Evolutionary conservation across 1,139 yeast genomes (phyloP).

Genomic region (Kodamaea derodonti): DNA sequence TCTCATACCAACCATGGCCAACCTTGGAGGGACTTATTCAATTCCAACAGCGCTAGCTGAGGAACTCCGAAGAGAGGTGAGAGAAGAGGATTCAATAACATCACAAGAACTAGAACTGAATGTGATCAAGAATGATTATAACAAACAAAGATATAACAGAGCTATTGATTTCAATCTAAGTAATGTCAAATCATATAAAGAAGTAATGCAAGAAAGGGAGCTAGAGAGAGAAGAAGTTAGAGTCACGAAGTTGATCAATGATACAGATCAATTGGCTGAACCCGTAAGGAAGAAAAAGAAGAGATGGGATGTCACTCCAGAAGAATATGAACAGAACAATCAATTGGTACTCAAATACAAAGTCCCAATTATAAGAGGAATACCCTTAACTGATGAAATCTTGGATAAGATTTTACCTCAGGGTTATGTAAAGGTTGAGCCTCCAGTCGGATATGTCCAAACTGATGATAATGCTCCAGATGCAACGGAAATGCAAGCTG

Average conservation of each 20-base stretch:
- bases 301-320: conserved; percentile 37
- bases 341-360: conserved; percentile 9
- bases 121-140: conserved; percentile 17
- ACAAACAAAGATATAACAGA: conserved; percentile 21
- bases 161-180: conserved; percentile 22
- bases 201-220: conserved; percentile 34
- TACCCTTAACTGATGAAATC: conserved; percentile 46
- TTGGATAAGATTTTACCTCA: conserved; percentile 52
- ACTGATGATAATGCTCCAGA: conserved; percentile 26
- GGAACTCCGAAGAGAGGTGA: conserved; percentile 30
- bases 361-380: conserved; percentile 42
- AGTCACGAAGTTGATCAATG: conserved; percentile 15
- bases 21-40: conserved; percentile 31
- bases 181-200: conserved; percentile 25
- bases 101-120: conserved; percentile 16
- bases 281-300: conserved; percentile 15
- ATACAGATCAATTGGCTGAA: conserved; percentile 15
- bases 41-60: conserved; percentile 26
- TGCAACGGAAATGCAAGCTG: conserved; percentile 23
- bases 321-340: conserved; percentile 20
- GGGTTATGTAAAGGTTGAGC: conserved; percentile 47
- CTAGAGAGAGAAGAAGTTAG: conserved; percentile 30
- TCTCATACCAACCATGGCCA: not conserved
- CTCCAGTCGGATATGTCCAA: conserved; percentile 48
- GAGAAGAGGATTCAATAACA: conserved; percentile 29